Base-by-base conservation (phyloP, 129 eudicot genomes). In the Pulicaria dysenterica region DNA sequence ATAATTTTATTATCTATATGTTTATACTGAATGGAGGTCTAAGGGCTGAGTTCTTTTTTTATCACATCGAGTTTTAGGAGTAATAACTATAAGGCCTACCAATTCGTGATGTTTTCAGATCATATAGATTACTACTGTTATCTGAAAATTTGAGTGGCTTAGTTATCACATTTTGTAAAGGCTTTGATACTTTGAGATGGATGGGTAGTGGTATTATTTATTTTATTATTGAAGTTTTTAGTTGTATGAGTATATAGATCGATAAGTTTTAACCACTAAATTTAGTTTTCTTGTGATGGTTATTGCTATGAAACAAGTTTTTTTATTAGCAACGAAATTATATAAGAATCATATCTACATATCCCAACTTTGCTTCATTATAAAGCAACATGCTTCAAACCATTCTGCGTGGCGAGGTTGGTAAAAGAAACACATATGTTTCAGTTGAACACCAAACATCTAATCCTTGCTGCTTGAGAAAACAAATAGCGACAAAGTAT, bases 301-400 rank as follows among this genome's bases (percentile, higher is more conserved):
- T 42, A 15, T 64, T 15, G 42, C 36, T 14, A 3, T 8, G 38
- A 14, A 42, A 16, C 39, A 64, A 17, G 1, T 3, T 6, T 39
- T 61, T 61, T 61, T 2, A 14, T 1, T 39, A 37, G 40, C 8
- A 11, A 15, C 3, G 8, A 7, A 1, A 3, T 13, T 34, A 36
- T 7, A 10, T 24, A 24, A 8, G 42, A 58, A 42, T 41, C 15
- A 5, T 64, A 64, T 10, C 19, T 64, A 44, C 53, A 9, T 16
- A 10, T 45, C 39, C 39, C 45, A 46, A 44, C 19, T 31, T 41
- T 45, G 70, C 70, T 65, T 43, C 4, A 19, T 64, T 64, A 43
- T 24, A 49, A 62, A 62, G 49, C 68, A 14, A 40, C 49, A 2
- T 24, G 37, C 51, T 42, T 41, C 5, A 41, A 1, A 7, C 17